These are phyloP conservation scores for Spiraea crenata DNA, from an alignment of 331 rosid species.

Conservation along the genomic window DNA sequence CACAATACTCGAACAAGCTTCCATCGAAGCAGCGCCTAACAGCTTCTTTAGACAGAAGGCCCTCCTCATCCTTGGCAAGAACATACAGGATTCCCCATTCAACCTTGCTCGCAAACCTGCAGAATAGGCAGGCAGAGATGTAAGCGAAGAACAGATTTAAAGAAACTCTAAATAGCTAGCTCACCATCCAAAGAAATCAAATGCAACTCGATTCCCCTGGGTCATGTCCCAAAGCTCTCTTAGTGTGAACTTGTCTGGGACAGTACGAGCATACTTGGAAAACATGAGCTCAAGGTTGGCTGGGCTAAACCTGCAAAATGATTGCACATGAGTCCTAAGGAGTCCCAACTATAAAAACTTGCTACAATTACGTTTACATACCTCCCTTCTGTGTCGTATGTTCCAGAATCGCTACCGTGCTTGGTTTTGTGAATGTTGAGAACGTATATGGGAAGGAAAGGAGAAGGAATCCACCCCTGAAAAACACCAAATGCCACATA, in stretches of 20 bases:
- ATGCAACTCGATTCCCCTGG: slow-evolving; percentile 59
- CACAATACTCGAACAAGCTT: slow-evolving; percentile 52
- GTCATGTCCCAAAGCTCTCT: slow-evolving; percentile 84
- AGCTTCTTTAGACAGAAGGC: slow-evolving; percentile 47
- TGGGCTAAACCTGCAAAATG: slow-evolving; percentile 48
- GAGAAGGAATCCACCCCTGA: slow-evolving; percentile 80
- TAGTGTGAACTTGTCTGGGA: slow-evolving; percentile 61
- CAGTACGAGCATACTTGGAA: slow-evolving; percentile 63
- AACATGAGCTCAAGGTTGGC: slow-evolving; percentile 67
- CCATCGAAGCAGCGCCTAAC: slow-evolving; percentile 47
- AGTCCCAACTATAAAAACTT: neutral
- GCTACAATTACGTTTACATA: neutral
- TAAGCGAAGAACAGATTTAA: neutral
- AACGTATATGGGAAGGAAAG: slow-evolving; percentile 65
- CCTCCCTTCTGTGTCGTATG: slow-evolving; percentile 91
- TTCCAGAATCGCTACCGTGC: slow-evolving; percentile 85
- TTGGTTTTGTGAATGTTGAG: slow-evolving; percentile 60
- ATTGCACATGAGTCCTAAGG: neutral
- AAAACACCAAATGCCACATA: neutral
- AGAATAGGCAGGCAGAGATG: neutral
- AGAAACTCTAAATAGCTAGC: too few relatives aligned
- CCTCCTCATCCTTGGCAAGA: slow-evolving; percentile 48
- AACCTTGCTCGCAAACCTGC: slow-evolving; percentile 41
- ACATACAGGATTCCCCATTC: slow-evolving; percentile 46
- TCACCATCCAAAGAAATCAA: slow-evolving; percentile 75